Conservation (phyloP, 2,329 filamentous ascomycete genomes). For the Ramularia endophylla region DNA sequence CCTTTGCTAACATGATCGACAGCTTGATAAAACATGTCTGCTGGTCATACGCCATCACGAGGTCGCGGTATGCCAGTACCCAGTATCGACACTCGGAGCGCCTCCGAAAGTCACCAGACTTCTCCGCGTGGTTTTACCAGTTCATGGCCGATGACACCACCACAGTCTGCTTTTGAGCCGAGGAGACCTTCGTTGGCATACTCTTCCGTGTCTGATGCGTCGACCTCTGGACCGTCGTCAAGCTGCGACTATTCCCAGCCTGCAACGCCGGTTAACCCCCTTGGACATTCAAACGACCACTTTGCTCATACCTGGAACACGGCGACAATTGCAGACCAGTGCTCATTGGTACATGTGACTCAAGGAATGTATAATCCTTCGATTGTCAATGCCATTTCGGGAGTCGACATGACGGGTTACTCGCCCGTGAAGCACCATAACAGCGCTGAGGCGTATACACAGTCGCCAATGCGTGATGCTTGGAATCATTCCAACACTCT, state of each 20-base stretch:
- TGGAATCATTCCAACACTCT: not conserved
- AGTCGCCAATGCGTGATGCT: not conserved
- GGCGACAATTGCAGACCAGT: conserved; percentile 4
- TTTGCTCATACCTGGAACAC: conserved; percentile 11
- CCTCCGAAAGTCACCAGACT: conserved; percentile 3
- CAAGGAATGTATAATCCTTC: conserved; percentile 7
- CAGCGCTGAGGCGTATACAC: not conserved
- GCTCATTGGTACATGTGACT: conserved; percentile 5
- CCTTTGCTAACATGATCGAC: conserved; percentile 6
- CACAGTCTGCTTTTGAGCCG: conserved; percentile 25
- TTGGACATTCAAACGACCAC: conserved; percentile 7
- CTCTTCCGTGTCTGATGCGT: conserved; percentile 17
- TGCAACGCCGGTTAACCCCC: conserved; percentile 18
- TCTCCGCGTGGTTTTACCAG: not conserved
- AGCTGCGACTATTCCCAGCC: conserved; percentile 20
- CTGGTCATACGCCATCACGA: conserved; percentile 19
- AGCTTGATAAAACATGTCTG: conserved; percentile 23
- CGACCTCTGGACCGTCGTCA: conserved; percentile 18
- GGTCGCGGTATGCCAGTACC: conserved; percentile 21
- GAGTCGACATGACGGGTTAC: not conserved
- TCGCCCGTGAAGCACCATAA: too few species aligned
- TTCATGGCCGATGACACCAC: conserved; percentile 22
- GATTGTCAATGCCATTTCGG: not conserved
- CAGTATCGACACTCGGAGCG: conserved; percentile 22
- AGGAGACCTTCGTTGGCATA: conserved; percentile 23